phyloP scores from a whole-genome alignment of 2,329 filamentous ascomycete species.

The Cladosporium sphaerospermum region DNA sequence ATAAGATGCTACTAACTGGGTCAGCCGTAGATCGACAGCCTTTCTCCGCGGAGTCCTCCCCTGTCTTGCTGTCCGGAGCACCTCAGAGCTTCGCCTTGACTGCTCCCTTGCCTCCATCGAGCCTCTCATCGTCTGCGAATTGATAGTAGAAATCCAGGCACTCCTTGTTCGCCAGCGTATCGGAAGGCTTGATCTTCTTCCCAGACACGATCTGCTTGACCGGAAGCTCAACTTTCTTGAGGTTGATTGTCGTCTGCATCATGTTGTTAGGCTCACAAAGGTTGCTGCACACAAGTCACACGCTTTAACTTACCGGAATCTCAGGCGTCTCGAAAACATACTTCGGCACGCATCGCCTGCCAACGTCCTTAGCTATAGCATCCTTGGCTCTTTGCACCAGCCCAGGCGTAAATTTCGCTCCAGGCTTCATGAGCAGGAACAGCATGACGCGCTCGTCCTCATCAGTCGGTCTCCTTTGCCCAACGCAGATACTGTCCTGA shows the following conservation, averaged over 20 bases:
- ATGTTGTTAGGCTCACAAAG: not conserved
- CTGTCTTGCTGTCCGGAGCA: no score
- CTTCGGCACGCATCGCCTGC: slow-evolving; percentile 68
- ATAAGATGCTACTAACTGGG: no score
- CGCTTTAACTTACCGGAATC: slow-evolving; percentile 59
- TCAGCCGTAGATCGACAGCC: no score
- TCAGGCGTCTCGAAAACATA: slow-evolving; percentile 75
- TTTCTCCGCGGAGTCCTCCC: no score
- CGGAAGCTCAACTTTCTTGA: slow-evolving; percentile 79
- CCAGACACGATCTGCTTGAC: slow-evolving; percentile 81
- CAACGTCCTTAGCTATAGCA: slow-evolving; percentile 60
- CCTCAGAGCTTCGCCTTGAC: slow-evolving; percentile 7
- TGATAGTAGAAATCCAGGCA: slow-evolving; percentile 73
- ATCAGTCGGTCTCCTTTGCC: slow-evolving; percentile 60
- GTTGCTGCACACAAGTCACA: not conserved
- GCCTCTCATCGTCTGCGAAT: slow-evolving; percentile 65
- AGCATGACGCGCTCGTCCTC: slow-evolving; percentile 54
- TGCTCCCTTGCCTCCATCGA: slow-evolving; percentile 23
- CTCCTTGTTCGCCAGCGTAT: slow-evolving; percentile 69
- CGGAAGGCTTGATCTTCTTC: slow-evolving; percentile 65
- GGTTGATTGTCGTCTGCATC: slow-evolving; percentile 66
- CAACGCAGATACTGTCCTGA: slow-evolving; percentile 71
- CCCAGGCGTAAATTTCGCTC: slow-evolving; percentile 46
- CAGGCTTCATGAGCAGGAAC: slow-evolving; percentile 56
- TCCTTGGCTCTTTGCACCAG: slow-evolving; percentile 56